phyloP scores from a whole-genome alignment of 129 eudicot genomes.

The Heracleum sosnowskyi region DNA sequence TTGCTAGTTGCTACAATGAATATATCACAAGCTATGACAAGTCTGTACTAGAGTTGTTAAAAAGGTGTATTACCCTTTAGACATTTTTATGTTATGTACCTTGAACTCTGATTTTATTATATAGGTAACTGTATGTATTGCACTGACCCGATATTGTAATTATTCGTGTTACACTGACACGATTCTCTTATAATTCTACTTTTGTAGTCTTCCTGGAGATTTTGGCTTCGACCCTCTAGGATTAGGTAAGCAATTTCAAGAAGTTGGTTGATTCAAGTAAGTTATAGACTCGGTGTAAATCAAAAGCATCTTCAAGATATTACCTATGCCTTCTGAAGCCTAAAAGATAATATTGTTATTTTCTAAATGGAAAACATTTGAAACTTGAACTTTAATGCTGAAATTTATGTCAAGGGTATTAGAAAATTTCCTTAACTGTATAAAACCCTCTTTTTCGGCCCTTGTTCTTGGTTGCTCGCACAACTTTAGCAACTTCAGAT shows the following conservation, averaged over 20 bases:
- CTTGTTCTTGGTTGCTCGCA: neutral
- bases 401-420: neutral
- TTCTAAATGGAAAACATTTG: neutral
- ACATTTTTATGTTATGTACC: neutral
- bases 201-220: slow-evolving; percentile 91
- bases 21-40: neutral
- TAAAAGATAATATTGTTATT: neutral
- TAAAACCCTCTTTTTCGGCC: neutral
- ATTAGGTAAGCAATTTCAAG: slow-evolving; percentile 41
- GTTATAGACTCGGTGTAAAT: neutral
- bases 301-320: neutral
- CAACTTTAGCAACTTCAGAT: neutral
- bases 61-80: neutral
- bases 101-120: neutral
- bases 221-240: slow-evolving; percentile 96
- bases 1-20: neutral
- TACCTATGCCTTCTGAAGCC: neutral
- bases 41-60: neutral
- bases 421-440: neutral
- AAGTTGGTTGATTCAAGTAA: neutral
- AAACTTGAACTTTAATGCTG: neutral
- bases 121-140: neutral
- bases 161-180: neutral
- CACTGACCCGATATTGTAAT: slow-evolving; percentile 1
- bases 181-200: slow-evolving; percentile 9